Conservation (phyloP, 345 rosid genomes). For the Turritis glabra region DNA sequence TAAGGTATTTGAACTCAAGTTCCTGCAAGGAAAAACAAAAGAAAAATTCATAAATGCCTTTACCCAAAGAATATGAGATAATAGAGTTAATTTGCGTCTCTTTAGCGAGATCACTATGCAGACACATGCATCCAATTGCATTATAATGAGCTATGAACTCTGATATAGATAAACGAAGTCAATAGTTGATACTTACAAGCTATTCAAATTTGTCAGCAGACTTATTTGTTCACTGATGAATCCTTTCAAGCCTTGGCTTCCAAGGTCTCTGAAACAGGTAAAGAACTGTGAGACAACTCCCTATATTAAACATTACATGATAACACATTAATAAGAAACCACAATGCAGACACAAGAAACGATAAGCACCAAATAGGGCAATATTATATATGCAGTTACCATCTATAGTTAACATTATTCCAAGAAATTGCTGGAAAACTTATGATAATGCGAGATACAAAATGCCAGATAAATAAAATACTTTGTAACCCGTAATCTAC, state of each 20-base stretch:
- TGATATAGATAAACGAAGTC: slow-evolving; percentile 14
- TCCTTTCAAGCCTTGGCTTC: slow-evolving; percentile 92
- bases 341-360: neutral
- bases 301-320: neutral
- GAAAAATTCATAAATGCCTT: neutral
- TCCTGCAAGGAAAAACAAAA: slow-evolving; percentile 51
- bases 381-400: neutral
- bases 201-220: slow-evolving; percentile 74
- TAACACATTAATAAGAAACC: neutral
- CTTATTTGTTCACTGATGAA: slow-evolving; percentile 76
- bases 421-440: neutral
- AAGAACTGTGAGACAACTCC: neutral
- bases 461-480: neutral
- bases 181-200: slow-evolving; percentile 71
- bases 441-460: neutral
- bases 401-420: neutral
- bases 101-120: neutral
- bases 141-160: neutral
- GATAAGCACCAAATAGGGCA: neutral
- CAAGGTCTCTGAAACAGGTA: slow-evolving; percentile 72
- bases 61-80: neutral
- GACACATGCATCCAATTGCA: slow-evolving; percentile 1
- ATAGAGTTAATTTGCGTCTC: neutral
- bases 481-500: neutral
- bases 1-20: slow-evolving; percentile 78